These are phyloP conservation scores for Marasmius tenuissimus DNA, from an alignment of 1,284 basidiomycete genomes.

Conservation along the genomic window DNA sequence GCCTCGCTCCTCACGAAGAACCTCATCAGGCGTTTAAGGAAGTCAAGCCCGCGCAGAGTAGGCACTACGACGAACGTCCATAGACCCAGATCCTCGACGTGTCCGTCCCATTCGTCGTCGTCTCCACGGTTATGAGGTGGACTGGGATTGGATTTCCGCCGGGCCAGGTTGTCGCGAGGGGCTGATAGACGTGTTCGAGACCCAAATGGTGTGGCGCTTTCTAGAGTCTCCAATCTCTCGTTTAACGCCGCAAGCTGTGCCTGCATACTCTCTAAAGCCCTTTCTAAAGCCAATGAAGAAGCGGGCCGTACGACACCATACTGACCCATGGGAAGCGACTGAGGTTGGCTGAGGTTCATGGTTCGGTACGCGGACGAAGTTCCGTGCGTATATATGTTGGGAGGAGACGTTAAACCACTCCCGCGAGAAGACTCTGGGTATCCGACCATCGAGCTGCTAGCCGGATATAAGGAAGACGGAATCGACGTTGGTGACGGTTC, in stretches of 20 bases:
- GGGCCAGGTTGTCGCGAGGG: neutral
- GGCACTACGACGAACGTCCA: slow-evolving; percentile 76
- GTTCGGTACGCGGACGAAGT: slow-evolving; percentile 36
- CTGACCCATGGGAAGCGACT: slow-evolving; percentile 29
- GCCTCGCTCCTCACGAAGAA: slow-evolving; percentile 57
- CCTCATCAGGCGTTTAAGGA: slow-evolving; percentile 44
- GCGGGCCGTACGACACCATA: slow-evolving; percentile 38
- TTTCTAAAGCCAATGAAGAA: slow-evolving; percentile 56
- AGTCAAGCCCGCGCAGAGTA: slow-evolving; percentile 46
- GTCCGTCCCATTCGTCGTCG: slow-evolving; percentile 50
- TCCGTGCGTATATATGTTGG: slow-evolving; percentile 35
- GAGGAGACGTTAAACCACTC: slow-evolving; percentile 24
- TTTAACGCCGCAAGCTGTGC: slow-evolving; percentile 87
- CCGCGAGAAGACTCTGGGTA: slow-evolving; percentile 37
- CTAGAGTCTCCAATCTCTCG: slow-evolving; percentile 82
- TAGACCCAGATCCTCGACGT: slow-evolving; percentile 70
- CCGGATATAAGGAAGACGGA: slow-evolving; percentile 40
- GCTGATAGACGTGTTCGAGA: slow-evolving; percentile 34
- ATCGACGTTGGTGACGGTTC: slow-evolving; percentile 40
- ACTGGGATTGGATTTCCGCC: slow-evolving; percentile 40
- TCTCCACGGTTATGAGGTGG: slow-evolving; percentile 23
- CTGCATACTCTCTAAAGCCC: slow-evolving; percentile 82
- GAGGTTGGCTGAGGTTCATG: slow-evolving; percentile 19
- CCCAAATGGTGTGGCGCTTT: slow-evolving; percentile 44
- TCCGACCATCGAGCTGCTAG: slow-evolving; percentile 34